Conservation (phyloP, 176 grass and related monocot species). For the Lolium multiflorum region DNA sequence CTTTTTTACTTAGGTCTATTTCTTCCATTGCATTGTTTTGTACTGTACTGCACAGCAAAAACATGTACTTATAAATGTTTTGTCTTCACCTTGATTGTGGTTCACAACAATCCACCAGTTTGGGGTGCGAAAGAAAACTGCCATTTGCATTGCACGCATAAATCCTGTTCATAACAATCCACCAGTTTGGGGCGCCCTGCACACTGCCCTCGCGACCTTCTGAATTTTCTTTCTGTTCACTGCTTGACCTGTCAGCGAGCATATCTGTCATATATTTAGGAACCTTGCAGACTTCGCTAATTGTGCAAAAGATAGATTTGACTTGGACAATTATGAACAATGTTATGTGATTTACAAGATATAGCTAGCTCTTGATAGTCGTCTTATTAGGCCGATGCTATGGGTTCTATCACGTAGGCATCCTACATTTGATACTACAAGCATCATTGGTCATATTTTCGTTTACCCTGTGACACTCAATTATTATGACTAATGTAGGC, state of each 20-base stretch:
- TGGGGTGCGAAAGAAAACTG: not conserved
- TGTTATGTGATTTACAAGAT: conserved; percentile 4
- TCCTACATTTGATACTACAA: not conserved
- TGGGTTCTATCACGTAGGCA: not conserved
- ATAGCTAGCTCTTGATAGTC: not conserved
- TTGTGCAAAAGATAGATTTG: not conserved
- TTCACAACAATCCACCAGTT: not conserved
- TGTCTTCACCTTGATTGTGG: not conserved
- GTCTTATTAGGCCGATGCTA: conserved; percentile 2
- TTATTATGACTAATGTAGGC: conserved; percentile 45
- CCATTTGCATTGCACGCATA: not conserved
- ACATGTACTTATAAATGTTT: not conserved
- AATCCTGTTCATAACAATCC: not conserved
- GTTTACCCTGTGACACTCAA: conserved; percentile 9
- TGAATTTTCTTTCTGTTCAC: not conserved
- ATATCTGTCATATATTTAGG: not conserved
- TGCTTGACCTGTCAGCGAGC: not conserved
- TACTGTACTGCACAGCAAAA: not conserved
- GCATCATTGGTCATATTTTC: not conserved
- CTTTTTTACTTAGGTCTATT: not conserved
- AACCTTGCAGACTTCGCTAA: conserved; percentile 12
- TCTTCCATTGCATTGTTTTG: not conserved
- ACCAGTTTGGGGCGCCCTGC: not conserved
- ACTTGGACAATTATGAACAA: not conserved
- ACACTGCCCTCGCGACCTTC: not conserved